Evolutionary conservation across 371 early-diverging fungal species (phyloP).

Genomic region (Apophysomyces sp.): DNA sequence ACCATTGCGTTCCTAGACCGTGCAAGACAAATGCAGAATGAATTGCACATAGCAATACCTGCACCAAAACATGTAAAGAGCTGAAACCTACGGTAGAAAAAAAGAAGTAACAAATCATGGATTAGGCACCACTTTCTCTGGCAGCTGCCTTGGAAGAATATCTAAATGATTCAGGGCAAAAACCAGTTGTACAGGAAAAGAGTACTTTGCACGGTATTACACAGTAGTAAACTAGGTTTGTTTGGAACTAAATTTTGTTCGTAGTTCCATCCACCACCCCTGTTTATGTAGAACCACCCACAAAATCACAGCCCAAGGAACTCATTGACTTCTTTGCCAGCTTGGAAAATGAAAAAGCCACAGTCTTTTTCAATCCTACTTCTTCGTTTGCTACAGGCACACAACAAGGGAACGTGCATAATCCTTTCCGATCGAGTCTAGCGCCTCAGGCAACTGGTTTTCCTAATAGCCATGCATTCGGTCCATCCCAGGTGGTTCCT

Average conservation of each 20-base stretch:
- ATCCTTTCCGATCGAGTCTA: constrained; percentile 7
- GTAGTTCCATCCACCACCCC: constrained; percentile 1
- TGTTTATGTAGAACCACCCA: background rate
- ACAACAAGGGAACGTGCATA: background rate
- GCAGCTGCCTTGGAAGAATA: constrained; percentile 86
- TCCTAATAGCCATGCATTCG: background rate
- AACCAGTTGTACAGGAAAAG: constrained; percentile 40
- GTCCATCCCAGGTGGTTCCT: background rate
- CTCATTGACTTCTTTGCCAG: constrained; percentile 79
- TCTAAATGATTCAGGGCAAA: constrained; percentile 71
- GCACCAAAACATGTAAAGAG: constrained; percentile 76
- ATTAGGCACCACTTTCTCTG: constrained; percentile 81
- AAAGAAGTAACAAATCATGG: background rate
- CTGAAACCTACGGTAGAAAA: background rate
- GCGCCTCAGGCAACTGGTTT: background rate
- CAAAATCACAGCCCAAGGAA: constrained; percentile 42
- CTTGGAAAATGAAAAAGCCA: constrained; percentile 63
- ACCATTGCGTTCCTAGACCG: constrained; percentile 78
- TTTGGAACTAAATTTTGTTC: too few species aligned
- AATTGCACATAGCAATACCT: constrained; percentile 79
- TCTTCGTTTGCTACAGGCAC: background rate
- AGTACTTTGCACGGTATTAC: too few species aligned
- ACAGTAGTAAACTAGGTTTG: too few species aligned
- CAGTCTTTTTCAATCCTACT: constrained; percentile 38
- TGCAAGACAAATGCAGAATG: constrained; percentile 69